Percentiles rank a stretch among this genome's conserved stretches.
Conservation (phyloP, 306 rosid genomes). For the Malus sieversii region DNA sequence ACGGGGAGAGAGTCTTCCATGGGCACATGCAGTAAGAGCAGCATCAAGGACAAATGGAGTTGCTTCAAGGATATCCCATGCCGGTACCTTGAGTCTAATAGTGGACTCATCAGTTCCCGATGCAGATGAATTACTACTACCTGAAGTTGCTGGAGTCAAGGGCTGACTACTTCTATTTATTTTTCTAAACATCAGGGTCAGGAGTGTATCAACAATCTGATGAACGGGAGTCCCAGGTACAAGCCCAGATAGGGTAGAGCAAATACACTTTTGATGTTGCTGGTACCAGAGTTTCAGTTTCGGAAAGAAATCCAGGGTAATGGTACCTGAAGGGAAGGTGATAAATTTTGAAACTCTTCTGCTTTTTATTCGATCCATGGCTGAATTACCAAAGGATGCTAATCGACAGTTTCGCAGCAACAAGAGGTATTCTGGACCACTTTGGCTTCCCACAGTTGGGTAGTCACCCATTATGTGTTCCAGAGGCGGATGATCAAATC, state of each 20-base stretch:
- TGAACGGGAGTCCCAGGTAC: slow-evolving; percentile 61
- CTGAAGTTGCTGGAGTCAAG: slow-evolving; percentile 50
- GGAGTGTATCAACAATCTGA: slow-evolving; percentile 69
- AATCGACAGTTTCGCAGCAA: slow-evolving; percentile 56
- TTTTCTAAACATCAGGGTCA: slow-evolving; percentile 68
- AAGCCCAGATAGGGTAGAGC: slow-evolving; percentile 62
- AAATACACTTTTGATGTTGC: slow-evolving; percentile 83
- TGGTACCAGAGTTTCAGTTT: slow-evolving; percentile 71
- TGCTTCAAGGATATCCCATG: slow-evolving; percentile 93
- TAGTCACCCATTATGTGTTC: slow-evolving; percentile 56
- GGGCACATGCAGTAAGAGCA: slow-evolving; percentile 83
- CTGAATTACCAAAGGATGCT: slow-evolving; percentile 47
- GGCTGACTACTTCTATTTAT: slow-evolving; percentile 48
- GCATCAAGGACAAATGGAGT: slow-evolving; percentile 93
- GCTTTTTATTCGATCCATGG: slow-evolving; percentile 41
- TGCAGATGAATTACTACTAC: slow-evolving; percentile 52
- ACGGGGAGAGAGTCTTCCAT: slow-evolving; percentile 79
- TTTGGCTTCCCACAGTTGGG: slow-evolving; percentile 59
- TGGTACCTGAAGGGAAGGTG: slow-evolving; percentile 37
- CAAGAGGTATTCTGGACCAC: slow-evolving; percentile 78
- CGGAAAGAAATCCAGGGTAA: slow-evolving; percentile 72
- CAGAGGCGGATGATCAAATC: slow-evolving; percentile 64
- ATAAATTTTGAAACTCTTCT: slow-evolving; percentile 51
- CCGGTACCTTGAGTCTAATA: slow-evolving; percentile 72
- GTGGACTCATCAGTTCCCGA: slow-evolving; percentile 54